Conservation (phyloP, 2,329 filamentous ascomycete species). For the Celoporthe dispersa region DNA sequence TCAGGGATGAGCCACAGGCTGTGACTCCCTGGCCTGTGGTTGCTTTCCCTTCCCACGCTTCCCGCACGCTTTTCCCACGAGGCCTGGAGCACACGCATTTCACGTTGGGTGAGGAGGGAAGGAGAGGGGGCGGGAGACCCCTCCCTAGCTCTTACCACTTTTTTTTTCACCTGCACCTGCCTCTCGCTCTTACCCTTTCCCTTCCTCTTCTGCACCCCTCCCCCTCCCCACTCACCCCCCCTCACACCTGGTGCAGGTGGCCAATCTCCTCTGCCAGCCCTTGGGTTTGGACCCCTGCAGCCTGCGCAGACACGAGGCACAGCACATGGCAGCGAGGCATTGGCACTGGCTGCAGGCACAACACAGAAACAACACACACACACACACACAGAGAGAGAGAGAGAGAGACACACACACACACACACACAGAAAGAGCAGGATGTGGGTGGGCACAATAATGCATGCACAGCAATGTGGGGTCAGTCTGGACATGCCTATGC, state of each 20-base stretch:
- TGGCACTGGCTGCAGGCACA: background rate
- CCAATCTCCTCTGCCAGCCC: background rate
- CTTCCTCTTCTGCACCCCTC: background rate
- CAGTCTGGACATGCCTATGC: background rate
- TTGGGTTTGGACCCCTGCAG: background rate
- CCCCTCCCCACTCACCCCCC: no score
- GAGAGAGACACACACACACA: background rate
- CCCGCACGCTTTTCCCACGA: background rate
- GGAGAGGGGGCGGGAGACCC: background rate
- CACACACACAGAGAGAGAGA: no score
- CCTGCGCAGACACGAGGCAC: conserved; percentile 4
- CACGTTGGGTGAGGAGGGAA: background rate
- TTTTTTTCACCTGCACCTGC: no score
- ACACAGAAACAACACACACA: no score
- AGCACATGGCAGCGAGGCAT: conserved; percentile 1
- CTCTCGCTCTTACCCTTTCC: background rate
- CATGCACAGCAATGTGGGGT: background rate
- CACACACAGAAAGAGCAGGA: background rate
- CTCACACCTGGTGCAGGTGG: background rate
- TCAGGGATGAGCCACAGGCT: conserved; percentile 38
- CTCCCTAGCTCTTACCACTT: background rate
- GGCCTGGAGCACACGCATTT: background rate
- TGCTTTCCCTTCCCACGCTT: background rate
- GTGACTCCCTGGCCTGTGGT: background rate
- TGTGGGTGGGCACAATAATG: conserved; percentile 3